phyloP scores from a whole-genome alignment of 805 yeast genomes.

The Kuraishia capsulata region DNA sequence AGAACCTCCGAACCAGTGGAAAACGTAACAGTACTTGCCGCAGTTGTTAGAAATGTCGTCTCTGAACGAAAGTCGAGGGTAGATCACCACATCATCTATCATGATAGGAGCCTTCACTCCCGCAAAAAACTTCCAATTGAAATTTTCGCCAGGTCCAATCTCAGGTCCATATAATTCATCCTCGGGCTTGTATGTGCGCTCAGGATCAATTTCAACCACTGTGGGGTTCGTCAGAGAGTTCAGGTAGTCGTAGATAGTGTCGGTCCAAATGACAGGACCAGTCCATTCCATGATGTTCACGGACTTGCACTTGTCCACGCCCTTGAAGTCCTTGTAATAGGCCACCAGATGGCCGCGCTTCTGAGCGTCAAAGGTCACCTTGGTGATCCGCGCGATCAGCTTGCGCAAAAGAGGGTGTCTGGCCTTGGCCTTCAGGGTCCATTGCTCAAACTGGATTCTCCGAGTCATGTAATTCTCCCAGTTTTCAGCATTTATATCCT shows the following conservation, averaged over 20 bases:
- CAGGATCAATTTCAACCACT: constrained; percentile 9
- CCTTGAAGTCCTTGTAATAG: constrained; percentile 25
- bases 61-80: constrained; percentile 22
- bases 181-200: not conserved
- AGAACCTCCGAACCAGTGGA: constrained; percentile 26
- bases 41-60: constrained; percentile 23
- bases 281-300: constrained; percentile 64
- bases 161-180: constrained; percentile 6
- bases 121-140: constrained; percentile 1
- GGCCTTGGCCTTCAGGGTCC: constrained; percentile 51
- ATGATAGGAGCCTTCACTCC: constrained; percentile 1
- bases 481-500: constrained; percentile 40
- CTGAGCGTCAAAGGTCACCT: constrained; percentile 33
- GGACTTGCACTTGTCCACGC: constrained; percentile 24
- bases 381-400: constrained; percentile 42
- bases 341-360: constrained; percentile 24
- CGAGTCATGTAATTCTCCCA: constrained; percentile 45
- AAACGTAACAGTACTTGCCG: constrained; percentile 24
- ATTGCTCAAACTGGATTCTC: constrained; percentile 54
- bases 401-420: constrained; percentile 54
- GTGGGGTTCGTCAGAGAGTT: constrained; percentile 21
- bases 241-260: constrained; percentile 34
- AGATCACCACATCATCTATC: constrained; percentile 5
- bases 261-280: constrained; percentile 76
- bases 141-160: not conserved